These are phyloP conservation scores for Mortierella sp. DNA, from an alignment of 371 early-diverging fungal genomes.

Conservation along the genomic window DNA sequence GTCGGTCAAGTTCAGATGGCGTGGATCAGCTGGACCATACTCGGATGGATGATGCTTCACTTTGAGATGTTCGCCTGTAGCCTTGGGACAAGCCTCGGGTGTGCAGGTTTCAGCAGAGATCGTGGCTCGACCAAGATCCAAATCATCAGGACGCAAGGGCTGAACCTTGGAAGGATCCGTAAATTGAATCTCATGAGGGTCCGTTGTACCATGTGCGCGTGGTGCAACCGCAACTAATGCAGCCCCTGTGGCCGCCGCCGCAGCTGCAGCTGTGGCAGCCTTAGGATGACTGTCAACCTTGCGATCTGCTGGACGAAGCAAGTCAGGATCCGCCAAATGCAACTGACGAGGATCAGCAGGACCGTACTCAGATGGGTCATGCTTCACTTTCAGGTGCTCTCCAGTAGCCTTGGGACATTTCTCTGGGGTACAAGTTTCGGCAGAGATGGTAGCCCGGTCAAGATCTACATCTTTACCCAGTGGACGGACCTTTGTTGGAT, in stretches of 20 bases:
- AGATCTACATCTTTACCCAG: background rate
- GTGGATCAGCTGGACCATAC: slow-evolving; percentile 22
- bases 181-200: background rate
- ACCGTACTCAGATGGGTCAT: slow-evolving; percentile 12
- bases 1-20: slow-evolving; percentile 6
- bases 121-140: too few species aligned
- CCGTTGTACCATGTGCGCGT: background rate
- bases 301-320: background rate
- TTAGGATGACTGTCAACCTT: too few species aligned
- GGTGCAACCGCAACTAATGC: background rate
- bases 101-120: too few species aligned
- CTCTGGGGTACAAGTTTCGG: too few species aligned
- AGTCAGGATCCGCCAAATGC: slow-evolving; percentile 4
- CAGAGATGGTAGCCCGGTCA: background rate
- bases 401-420: too few species aligned
- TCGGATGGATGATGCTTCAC: slow-evolving; percentile 4
- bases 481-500: background rate
- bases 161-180: background rate
- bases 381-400: background rate
- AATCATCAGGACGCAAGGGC: background rate
- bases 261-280: background rate
- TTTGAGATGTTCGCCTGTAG: too few species aligned
- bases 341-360: slow-evolving; percentile 18
- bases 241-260: background rate
- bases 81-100: too few species aligned